Base-by-base conservation (phyloP, 495 filamentous ascomycete species). In the Amphirosellinia nigrospora region DNA sequence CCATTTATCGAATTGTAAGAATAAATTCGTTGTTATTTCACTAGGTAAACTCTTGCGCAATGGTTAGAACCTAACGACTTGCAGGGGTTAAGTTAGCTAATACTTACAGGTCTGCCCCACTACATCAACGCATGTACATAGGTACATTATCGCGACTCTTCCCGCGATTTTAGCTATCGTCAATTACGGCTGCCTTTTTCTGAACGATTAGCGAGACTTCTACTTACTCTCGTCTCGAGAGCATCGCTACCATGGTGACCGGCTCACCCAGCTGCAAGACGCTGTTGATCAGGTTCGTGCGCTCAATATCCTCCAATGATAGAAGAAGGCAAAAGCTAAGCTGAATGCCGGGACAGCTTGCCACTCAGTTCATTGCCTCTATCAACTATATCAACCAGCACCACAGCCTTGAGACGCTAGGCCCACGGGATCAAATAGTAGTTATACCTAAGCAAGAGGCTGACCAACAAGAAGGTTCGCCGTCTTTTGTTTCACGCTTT, bases 221-320 rank as follows among this genome's bases (percentile, higher is more conserved):
- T 16, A 36, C 19, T 36, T 36, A 36, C 19, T 36, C 21, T 21
- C 32, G 30, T 11, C 7, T 11, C n/a, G 19, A 21, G 19, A 36
- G 32, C n/a, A 58, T 21, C 30, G 21, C 13, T 45, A 82, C 58
- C 65, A 98, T 97, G 95, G 91, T 0, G 96, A 99, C 80, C 87
- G 91, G 52, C 87, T 99, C 46, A 97, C 96, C 4, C 94, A 98
- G 78, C 87, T 99, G 48, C 96, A 99, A 84, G 94, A 97, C 78
- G 92, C 93, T 78, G 90, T 97, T 66, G 95, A 98, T 78, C 90
- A 97, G 84, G 93, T 95, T 83, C 52, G 70, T 70, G 19, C 28
- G 32, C 64, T 43, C 19, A 8, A 6, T 34, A 62, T 46, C 32
- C 10, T 46, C 53, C 34, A 50, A 30, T 39, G 8, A 21, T 39